A percentile compares a stretch with the other conserved stretches of the same genome.
Evolutionary conservation across 2,329 filamentous ascomycete genomes (phyloP).

Genomic region (Sphaerulina musiva): DNA sequence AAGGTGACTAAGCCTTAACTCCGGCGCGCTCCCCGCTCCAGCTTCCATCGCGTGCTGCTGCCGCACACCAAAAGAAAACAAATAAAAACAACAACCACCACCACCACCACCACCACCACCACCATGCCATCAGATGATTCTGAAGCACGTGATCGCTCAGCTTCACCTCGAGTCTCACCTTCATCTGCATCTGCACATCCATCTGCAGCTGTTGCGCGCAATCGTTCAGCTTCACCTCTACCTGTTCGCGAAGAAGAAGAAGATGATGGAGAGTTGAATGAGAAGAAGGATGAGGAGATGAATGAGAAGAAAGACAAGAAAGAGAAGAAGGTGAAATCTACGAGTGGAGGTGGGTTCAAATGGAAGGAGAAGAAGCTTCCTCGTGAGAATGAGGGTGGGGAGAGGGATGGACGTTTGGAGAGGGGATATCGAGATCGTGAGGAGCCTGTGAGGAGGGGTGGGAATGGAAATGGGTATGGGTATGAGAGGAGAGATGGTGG

Average conservation of each 20-base stretch:
- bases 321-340: too few species aligned
- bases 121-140: conserved; percentile 19
- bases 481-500: conserved; percentile 15
- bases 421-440: conserved; percentile 33
- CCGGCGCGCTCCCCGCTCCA: too few species aligned
- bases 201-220: too few species aligned
- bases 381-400: conserved; percentile 6
- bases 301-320: too few species aligned
- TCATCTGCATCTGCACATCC: too few species aligned
- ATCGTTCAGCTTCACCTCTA: conserved; percentile 27
- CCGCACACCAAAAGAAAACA: too few species aligned
- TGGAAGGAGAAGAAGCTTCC: conserved; percentile 38
- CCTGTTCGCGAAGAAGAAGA: conserved; percentile 29
- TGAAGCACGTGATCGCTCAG: conserved; percentile 22
- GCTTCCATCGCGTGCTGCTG: too few species aligned
- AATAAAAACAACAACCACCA: too few species aligned
- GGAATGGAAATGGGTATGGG: conserved; percentile 1
- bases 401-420: conserved; percentile 22
- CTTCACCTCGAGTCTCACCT: conserved; percentile 19
- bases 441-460: conserved; percentile 24
- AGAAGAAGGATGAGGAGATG: too few species aligned
- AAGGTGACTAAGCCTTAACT: too few species aligned
- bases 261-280: conserved; percentile 15
- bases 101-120: too few species aligned
- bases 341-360: conserved; percentile 28